Conservation (phyloP, 441 rosid species). For the Hura crepitans region DNA sequence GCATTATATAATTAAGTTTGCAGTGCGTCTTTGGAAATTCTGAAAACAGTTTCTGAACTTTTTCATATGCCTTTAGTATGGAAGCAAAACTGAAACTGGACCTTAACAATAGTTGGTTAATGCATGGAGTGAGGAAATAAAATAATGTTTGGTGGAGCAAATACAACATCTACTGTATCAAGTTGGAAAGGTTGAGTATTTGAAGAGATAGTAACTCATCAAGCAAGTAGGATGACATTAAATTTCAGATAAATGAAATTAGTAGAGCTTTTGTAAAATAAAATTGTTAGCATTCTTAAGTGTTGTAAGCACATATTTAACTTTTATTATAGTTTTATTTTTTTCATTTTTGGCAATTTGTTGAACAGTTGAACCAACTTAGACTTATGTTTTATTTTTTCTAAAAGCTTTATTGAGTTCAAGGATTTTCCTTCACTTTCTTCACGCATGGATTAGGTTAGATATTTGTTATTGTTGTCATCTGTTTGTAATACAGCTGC, state of each 20-base stretch:
- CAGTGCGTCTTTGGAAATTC: background rate
- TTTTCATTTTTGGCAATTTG: background rate
- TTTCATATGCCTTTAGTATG: background rate
- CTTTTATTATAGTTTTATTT: no score
- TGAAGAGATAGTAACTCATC: background rate
- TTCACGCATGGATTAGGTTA: background rate
- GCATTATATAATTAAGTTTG: background rate
- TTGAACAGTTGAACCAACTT: background rate
- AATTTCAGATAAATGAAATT: constrained; percentile 5
- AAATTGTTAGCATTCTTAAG: background rate
- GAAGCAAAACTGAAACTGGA: background rate
- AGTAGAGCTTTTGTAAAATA: background rate
- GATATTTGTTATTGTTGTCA: background rate
- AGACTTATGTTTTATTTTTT: background rate
- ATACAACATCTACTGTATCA: background rate
- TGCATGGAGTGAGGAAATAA: background rate
- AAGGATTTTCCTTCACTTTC: background rate
- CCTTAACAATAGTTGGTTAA: background rate
- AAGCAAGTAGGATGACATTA: background rate
- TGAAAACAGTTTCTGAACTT: background rate
- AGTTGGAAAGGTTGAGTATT: background rate
- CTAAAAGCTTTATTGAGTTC: background rate
- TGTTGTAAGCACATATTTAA: background rate
- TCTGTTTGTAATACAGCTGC: background rate
- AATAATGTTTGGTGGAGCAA: background rate